Evolutionary conservation across 345 rosid genomes (phyloP).

Genomic region (Pelargonium nanum): DNA sequence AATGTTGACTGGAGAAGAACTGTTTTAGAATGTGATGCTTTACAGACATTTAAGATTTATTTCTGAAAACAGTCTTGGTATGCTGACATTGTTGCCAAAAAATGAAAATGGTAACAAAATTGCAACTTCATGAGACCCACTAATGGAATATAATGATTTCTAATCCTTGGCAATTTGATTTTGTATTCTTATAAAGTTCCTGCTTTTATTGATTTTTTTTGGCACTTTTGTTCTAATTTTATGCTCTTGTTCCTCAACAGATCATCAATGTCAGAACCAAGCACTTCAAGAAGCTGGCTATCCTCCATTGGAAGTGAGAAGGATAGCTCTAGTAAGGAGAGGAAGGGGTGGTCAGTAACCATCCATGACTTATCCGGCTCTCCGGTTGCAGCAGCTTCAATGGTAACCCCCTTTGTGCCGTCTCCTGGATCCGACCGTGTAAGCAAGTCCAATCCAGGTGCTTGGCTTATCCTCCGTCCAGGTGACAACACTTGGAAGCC

Average conservation of each 20-base stretch:
- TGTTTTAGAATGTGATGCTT: not conserved
- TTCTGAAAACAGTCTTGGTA: no score
- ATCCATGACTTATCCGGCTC: constrained; percentile 95
- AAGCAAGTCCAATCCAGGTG: constrained; percentile 75
- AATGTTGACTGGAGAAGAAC: not conserved
- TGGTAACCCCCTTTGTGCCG: constrained; percentile 95
- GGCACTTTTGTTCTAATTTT: not conserved
- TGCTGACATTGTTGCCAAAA: no score
- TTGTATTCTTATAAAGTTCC: not conserved
- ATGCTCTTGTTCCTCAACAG: constrained; percentile 23
- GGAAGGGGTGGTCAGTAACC: constrained; percentile 91
- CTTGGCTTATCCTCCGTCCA: constrained; percentile 90
- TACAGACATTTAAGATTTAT: no score
- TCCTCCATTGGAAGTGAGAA: constrained; percentile 39
- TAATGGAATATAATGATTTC: not conserved
- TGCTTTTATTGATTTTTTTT: not conserved
- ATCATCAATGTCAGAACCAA: constrained; percentile 36
- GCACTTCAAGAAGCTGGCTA: constrained; percentile 36
- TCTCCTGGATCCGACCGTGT: constrained; percentile 82
- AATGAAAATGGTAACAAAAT: not conserved
- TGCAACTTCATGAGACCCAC: not conserved
- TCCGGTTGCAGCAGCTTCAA: constrained; percentile 92
- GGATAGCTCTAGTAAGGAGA: constrained; percentile 48
- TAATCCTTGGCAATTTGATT: not conserved
- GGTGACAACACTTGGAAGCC: constrained; percentile 79